A percentile compares a stretch with the other conserved stretches of the same genome.
phyloP scores from a whole-genome alignment of 2,329 filamentous ascomycete species.

The Sarocladium oryzae region DNA sequence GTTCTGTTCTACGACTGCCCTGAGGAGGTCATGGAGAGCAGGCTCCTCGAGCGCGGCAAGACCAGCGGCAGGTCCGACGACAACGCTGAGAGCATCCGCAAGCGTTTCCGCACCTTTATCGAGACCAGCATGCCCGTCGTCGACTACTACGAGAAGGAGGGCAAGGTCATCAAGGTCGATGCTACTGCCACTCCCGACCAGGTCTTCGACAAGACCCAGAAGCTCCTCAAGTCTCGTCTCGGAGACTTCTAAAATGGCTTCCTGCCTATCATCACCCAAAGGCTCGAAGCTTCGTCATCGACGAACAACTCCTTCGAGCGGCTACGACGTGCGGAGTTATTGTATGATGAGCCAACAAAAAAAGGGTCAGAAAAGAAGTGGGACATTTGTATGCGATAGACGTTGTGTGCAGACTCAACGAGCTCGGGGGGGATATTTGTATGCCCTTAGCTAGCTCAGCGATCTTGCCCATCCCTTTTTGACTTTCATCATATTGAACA shows the following conservation, averaged over 20 bases:
- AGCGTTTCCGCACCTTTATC: slow-evolving; percentile 89
- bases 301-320: no score
- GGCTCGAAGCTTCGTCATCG: no score
- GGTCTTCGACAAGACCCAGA: slow-evolving; percentile 49
- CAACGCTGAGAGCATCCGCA: slow-evolving; percentile 91
- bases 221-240: slow-evolving; percentile 42
- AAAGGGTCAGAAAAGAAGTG: no score
- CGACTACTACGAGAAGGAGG: slow-evolving; percentile 69
- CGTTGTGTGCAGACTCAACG: no score
- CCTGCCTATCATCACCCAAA: no score
- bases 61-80: slow-evolving; percentile 89
- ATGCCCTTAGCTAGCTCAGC: no score
- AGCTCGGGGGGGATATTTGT: no score
- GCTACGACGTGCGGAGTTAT: no score
- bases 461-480: no score
- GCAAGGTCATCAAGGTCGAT: slow-evolving; percentile 72
- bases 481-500: no score
- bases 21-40: slow-evolving; percentile 78
- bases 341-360: no score
- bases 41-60: slow-evolving; percentile 83
- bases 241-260: slow-evolving; percentile 25
- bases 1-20: slow-evolving; percentile 94
- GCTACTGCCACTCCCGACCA: slow-evolving; percentile 61
- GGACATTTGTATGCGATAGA: no score
- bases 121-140: slow-evolving; percentile 98